These are phyloP conservation scores for Collariella sp. DNA, from an alignment of 495 filamentous ascomycete species.

Conservation along the genomic window DNA sequence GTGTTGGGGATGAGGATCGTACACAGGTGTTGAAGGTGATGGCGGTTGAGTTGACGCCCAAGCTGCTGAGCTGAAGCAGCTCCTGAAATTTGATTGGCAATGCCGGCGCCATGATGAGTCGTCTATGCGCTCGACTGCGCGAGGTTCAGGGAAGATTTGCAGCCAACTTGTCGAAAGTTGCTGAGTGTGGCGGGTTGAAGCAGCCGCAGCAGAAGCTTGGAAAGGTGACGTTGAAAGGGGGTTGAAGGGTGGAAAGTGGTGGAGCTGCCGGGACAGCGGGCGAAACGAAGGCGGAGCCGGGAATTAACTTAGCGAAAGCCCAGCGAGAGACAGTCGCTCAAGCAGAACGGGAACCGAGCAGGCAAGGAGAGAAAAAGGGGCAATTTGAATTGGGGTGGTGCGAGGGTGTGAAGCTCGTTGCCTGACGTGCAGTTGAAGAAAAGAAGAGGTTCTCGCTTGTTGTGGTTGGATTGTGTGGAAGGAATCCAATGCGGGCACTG, in stretches of 20 bases:
- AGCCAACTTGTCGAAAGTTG: constrained; percentile 31
- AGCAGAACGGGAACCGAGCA: constrained; percentile 1
- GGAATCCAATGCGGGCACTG: constrained; percentile 14
- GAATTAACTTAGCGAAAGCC: constrained; percentile 1
- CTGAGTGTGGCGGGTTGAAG: constrained; percentile 5
- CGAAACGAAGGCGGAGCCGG: constrained; percentile 6
- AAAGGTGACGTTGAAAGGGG: constrained; percentile 17
- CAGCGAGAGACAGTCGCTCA: constrained; percentile 3
- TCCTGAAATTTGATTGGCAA: constrained; percentile 94
- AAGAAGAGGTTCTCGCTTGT: constrained; percentile 7
- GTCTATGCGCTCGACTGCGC: constrained; percentile 30
- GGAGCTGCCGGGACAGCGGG: constrained; percentile 4
- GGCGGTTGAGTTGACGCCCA: constrained; percentile 74
- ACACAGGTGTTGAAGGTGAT: constrained; percentile 98
- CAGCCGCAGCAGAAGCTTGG: constrained; percentile 10
- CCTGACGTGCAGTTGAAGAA: constrained; percentile 9
- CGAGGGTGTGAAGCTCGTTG: neutral
- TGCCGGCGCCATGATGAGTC: constrained; percentile 37
- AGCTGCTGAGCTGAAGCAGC: constrained; percentile 72
- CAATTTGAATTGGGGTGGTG: neutral
- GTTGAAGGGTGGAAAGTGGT: constrained; percentile 19
- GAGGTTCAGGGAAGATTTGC: constrained; percentile 17
- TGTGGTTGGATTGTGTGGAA: constrained; percentile 8
- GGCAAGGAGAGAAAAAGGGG: neutral
- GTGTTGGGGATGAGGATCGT: constrained; percentile 34